Evolutionary conservation across 306 rosid species (phyloP).

Genomic region (Luffa aegyptiaca): DNA sequence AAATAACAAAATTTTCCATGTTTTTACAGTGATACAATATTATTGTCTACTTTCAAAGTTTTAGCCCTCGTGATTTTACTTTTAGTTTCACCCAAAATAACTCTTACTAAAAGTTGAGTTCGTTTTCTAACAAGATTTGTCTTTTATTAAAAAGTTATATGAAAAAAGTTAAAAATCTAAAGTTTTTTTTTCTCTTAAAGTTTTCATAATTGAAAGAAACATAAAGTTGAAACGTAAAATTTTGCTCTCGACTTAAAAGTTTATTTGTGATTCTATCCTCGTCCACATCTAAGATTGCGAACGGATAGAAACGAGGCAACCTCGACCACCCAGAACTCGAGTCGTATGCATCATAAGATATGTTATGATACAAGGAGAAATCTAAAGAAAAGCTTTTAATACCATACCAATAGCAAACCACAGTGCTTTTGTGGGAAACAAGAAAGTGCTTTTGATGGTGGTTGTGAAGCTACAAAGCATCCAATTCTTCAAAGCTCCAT

Average conservation of each 20-base stretch:
- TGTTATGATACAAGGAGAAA: background rate
- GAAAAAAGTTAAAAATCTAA: too few relatives aligned
- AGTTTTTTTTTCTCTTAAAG: too few relatives aligned
- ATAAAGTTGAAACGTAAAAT: background rate
- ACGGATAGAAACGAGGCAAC: background rate
- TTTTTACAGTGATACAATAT: background rate
- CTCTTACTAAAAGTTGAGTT: too few relatives aligned
- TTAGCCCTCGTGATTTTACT: background rate
- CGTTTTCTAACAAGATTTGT: too few relatives aligned
- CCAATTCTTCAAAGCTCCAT: conserved; percentile 9
- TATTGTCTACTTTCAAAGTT: background rate
- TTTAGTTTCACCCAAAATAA: too few relatives aligned
- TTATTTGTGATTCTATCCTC: background rate
- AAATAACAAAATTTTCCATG: too few relatives aligned
- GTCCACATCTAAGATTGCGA: background rate
- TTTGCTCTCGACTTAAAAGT: too few relatives aligned
- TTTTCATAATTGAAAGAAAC: too few relatives aligned
- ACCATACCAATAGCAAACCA: background rate
- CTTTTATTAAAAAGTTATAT: too few relatives aligned
- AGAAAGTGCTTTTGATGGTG: background rate
- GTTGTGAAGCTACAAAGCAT: conserved; percentile 24
- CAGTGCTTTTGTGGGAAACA: background rate
- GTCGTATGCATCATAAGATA: background rate
- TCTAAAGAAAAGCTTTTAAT: background rate
- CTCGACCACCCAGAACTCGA: background rate